Evolutionary conservation across 306 rosid species (phyloP).

Genomic region (Lathyrus aphaca): DNA sequence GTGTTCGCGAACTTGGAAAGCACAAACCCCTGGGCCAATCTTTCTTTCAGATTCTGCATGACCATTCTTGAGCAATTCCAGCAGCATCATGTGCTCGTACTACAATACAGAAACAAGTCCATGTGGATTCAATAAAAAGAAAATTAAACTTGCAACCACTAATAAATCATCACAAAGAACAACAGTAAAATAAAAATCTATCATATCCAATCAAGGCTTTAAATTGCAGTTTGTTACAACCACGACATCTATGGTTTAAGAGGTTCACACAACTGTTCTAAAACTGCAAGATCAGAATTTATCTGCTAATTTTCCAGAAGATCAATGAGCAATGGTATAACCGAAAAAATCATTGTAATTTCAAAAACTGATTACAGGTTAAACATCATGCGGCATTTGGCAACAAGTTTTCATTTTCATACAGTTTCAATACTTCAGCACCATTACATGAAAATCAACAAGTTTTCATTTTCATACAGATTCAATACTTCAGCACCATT

Average conservation of each 20-base stretch:
- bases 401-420: not conserved
- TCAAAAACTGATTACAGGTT: not conserved
- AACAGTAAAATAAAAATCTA: not conserved
- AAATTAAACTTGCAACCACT: constrained; percentile 19
- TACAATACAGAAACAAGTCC: constrained; percentile 47
- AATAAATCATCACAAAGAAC: not conserved
- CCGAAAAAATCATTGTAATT: not conserved
- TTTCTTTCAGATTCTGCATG: constrained; percentile 77
- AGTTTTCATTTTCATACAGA: not conserved
- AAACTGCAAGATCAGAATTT: not conserved
- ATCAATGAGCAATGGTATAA: not conserved
- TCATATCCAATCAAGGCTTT: constrained; percentile 9
- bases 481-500: not conserved
- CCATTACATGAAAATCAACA: not conserved
- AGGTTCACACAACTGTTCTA: not conserved
- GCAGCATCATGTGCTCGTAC: constrained; percentile 77
- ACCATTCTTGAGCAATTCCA: constrained; percentile 87
- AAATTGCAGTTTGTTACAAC: not conserved
- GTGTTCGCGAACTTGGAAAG: constrained; percentile 80
- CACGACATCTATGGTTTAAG: not conserved
- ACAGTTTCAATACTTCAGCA: not conserved
- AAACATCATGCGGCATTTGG: too few relatives aligned
- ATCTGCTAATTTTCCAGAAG: not conserved
- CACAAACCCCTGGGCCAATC: constrained; percentile 66
- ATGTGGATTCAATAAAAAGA: constrained; percentile 1